Percentiles rank a stretch among this genome's conserved stretches.
These are phyloP conservation scores for Terfezia claveryi DNA, from an alignment of 495 filamentous ascomycete genomes.

Conservation along the genomic window DNA sequence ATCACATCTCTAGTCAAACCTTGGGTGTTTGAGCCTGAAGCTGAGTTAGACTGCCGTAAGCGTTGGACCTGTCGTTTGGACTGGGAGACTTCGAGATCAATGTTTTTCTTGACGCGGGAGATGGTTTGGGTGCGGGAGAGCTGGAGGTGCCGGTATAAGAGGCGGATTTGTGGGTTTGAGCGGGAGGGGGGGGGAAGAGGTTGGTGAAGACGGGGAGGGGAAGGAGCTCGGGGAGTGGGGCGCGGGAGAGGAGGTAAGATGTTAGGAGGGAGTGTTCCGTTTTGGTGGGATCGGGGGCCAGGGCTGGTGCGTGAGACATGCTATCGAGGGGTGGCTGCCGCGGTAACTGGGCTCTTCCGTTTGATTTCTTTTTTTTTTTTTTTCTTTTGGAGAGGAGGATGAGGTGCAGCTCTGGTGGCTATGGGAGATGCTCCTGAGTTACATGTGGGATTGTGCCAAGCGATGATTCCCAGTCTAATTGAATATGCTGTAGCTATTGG, in stretches of 20 bases:
- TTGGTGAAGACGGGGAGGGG: conserved; percentile 52
- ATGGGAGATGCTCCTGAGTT: no score
- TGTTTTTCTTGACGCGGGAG: conserved; percentile 43
- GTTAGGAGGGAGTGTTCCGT: conserved; percentile 49
- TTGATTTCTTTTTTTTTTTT: no score
- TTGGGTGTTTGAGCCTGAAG: conserved; percentile 32
- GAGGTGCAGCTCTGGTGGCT: no score
- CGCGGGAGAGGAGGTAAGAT: conserved; percentile 56
- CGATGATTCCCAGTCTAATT: no score
- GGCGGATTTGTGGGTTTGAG: conserved; percentile 45
- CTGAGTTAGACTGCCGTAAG: conserved; percentile 37
- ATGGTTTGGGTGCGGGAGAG: conserved; percentile 44
- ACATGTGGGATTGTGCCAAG: no score
- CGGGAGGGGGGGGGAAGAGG: conserved; percentile 52
- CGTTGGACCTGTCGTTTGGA: conserved; percentile 27
- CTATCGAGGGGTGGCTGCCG: no score
- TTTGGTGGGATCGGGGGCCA: conserved; percentile 7
- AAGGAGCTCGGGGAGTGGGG: conserved; percentile 47
- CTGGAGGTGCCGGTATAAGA: conserved; percentile 62
- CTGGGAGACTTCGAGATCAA: conserved; percentile 36
- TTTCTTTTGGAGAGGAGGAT: no score
- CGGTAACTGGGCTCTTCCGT: no score
- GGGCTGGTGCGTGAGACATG: conserved; percentile 4
- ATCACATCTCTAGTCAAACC: conserved; percentile 39
- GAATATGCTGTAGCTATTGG: no score